These are phyloP conservation scores for Debaryomyces maramus DNA, from an alignment of 805 yeast species.

Conservation along the genomic window DNA sequence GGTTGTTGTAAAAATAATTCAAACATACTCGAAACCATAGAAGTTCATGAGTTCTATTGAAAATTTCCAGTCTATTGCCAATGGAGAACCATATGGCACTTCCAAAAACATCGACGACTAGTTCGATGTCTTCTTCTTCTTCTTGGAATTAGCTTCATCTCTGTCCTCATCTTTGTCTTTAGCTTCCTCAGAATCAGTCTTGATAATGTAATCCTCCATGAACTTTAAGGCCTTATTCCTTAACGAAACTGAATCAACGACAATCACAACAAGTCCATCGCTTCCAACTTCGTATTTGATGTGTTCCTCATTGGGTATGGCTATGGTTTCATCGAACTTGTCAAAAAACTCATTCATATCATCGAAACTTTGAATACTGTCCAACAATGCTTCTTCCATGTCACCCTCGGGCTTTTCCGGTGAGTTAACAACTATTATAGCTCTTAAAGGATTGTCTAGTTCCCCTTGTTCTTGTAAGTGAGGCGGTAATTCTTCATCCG, in stretches of 20 bases:
- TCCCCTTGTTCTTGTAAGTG: slow-evolving; percentile 23
- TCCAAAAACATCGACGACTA: too few species aligned
- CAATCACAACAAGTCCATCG: slow-evolving; percentile 57
- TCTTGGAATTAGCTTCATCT: slow-evolving; percentile 1
- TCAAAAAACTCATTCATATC: slow-evolving; percentile 54
- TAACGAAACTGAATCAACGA: slow-evolving; percentile 45
- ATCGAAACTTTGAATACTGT: slow-evolving; percentile 45
- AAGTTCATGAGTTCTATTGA: too few species aligned
- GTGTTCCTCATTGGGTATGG: slow-evolving; percentile 54
- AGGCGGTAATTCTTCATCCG: slow-evolving; percentile 9
- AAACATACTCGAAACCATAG: too few species aligned
- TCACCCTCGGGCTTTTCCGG: slow-evolving; percentile 40
- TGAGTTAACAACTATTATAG: slow-evolving; percentile 42
- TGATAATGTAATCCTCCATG: slow-evolving; percentile 37
- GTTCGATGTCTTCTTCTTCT: slow-evolving; percentile 3
- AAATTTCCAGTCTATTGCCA: too few species aligned
- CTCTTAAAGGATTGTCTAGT: slow-evolving; percentile 49
- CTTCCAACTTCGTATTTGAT: slow-evolving; percentile 62
- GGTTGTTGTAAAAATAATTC: too few species aligned
- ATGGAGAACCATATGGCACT: too few species aligned
- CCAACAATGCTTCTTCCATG: slow-evolving; percentile 49
- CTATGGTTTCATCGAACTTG: slow-evolving; percentile 49
- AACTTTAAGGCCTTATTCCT: slow-evolving; percentile 40
- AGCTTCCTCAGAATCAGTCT: slow-evolving; percentile 6
- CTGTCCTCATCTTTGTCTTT: slow-evolving; percentile 4